Evolutionary conservation across 2,329 filamentous ascomycete genomes (phyloP), one percentile per base, ranked within the genome.

Genomic region (Fusarium sp.): DNA sequence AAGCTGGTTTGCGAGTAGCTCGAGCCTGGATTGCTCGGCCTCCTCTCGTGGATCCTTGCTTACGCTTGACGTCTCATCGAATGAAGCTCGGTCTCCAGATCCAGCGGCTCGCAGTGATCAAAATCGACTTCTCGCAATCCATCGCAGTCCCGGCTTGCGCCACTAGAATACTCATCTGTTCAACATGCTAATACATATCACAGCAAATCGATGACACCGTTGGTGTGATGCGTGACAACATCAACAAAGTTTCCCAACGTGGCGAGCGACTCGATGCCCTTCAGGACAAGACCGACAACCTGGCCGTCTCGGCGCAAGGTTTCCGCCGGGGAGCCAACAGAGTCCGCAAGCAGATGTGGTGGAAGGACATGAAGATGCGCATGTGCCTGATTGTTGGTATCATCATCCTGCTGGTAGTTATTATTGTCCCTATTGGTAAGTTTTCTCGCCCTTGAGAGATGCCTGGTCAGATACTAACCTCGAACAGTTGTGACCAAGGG

Each of bases 361-460:
- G 95, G 96, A 98, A 98, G 90, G 96, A 98, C 82, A 97, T 98
- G 95, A 98, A 98, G 91, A 99, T 99, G 97, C 92, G 97, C 84
- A 97, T 98, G 89, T 98, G 96, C 86, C 88, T 99, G 79, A 93
- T 97, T 82, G 89, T 92, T 69, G 97, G 95, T 80, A 93, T 99
- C 85, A 93, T 98, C 83, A 90, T 98, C 78, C 89, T 99, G 79
- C 90, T 99, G 77, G 87, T 97, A 78, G 91, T 99, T 84, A 98
- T 99, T 83, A 97, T 99, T 81, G 92, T 98, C 78, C 97, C 97
- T 76, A 89, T 93, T 78, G 95, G 96, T 98, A 91, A 36, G 82
- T 75, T 13, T 31, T 31, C 29, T 31, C 29, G 9, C 9, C 29
- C 4, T 10, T 31, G 29, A 31, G 29, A 31, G 29, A 3, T 8